Evolutionary conservation across 192 early-diverging fungal species (phyloP).

Genomic region (Coemansia erecta): DNA sequence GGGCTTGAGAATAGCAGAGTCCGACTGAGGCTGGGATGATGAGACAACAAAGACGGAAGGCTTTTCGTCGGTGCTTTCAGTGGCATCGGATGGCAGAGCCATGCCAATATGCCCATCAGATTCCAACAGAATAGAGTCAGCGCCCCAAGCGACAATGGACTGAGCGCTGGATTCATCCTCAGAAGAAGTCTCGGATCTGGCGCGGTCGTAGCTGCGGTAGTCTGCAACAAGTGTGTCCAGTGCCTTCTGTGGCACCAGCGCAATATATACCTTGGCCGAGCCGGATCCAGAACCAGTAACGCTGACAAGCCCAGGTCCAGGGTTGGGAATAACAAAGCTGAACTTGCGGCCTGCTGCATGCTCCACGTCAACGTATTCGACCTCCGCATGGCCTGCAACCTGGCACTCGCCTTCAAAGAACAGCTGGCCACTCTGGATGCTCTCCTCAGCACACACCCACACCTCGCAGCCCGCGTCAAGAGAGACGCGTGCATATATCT

Average conservation of each 20-base stretch:
- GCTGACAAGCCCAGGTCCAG: slow-evolving; percentile 23
- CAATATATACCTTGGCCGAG: slow-evolving; percentile 19
- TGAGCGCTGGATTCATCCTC: neutral
- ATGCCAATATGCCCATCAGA: slow-evolving; percentile 12
- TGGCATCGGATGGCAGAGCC: neutral
- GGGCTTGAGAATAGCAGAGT: neutral
- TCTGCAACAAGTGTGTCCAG: slow-evolving; percentile 37
- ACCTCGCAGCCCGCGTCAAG: slow-evolving; percentile 22
- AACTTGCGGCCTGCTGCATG: slow-evolving; percentile 41
- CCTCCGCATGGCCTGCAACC: slow-evolving; percentile 44
- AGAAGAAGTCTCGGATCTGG: neutral
- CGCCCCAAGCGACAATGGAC: slow-evolving; percentile 35
- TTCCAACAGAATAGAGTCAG: slow-evolving; percentile 21
- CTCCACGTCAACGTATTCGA: slow-evolving; percentile 41
- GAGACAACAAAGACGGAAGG: slow-evolving; percentile 18
- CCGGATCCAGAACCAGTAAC: slow-evolving; percentile 5
- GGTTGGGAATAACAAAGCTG: slow-evolving; percentile 47
- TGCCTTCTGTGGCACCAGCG: slow-evolving; percentile 23
- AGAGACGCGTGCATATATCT: slow-evolving; percentile 40
- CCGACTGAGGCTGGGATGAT: slow-evolving; percentile 13
- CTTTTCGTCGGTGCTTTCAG: neutral
- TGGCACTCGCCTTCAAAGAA: slow-evolving; percentile 37
- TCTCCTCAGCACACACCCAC: slow-evolving; percentile 48
- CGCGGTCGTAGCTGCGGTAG: slow-evolving; percentile 16
- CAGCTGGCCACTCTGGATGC: slow-evolving; percentile 43